These are phyloP conservation scores for Zea luxurians DNA, from an alignment of 176 grass and related monocot species.

Conservation along the genomic window DNA sequence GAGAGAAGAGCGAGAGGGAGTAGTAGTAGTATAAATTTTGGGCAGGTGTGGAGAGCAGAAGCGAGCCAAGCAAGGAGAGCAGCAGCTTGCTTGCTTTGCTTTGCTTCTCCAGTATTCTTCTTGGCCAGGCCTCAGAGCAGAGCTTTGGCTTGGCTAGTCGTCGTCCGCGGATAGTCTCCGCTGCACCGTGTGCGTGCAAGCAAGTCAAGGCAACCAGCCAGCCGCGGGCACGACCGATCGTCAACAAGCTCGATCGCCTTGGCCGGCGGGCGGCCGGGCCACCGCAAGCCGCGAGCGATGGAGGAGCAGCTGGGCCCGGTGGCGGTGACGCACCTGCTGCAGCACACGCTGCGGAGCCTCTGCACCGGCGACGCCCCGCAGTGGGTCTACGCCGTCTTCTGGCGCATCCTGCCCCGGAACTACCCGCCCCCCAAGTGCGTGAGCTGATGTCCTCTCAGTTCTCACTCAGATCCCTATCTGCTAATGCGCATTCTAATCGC, in stretches of 20 bases:
- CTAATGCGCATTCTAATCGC: neutral
- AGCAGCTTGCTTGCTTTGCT: neutral
- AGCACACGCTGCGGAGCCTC: constrained; percentile 90
- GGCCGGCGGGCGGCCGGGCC: neutral
- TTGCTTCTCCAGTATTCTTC: constrained; percentile 4
- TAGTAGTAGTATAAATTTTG: constrained; percentile 59
- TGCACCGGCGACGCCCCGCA: constrained; percentile 60
- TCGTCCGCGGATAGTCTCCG: neutral
- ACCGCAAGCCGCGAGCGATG: constrained; percentile 35
- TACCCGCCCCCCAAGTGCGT: constrained; percentile 85
- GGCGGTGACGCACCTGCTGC: constrained; percentile 85
- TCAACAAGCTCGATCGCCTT: neutral
- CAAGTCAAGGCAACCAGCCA: neutral
- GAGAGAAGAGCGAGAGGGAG: too few relatives aligned
- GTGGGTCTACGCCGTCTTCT: constrained; percentile 93
- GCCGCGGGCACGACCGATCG: neutral
- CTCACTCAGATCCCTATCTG: neutral
- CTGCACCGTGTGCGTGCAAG: neutral
- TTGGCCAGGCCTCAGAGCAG: neutral
- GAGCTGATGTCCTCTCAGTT: neutral
- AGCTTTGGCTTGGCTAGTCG: neutral
- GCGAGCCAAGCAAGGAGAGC: constrained; percentile 1
- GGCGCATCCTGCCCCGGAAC: constrained; percentile 84
- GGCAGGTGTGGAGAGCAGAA: constrained; percentile 33
- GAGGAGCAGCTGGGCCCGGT: constrained; percentile 84